Percentiles rank a stretch among this genome's conserved stretches.
These are phyloP conservation scores for Biscogniauxia mediterranea DNA, from an alignment of 2,329 filamentous ascomycete genomes.

Conservation along the genomic window DNA sequence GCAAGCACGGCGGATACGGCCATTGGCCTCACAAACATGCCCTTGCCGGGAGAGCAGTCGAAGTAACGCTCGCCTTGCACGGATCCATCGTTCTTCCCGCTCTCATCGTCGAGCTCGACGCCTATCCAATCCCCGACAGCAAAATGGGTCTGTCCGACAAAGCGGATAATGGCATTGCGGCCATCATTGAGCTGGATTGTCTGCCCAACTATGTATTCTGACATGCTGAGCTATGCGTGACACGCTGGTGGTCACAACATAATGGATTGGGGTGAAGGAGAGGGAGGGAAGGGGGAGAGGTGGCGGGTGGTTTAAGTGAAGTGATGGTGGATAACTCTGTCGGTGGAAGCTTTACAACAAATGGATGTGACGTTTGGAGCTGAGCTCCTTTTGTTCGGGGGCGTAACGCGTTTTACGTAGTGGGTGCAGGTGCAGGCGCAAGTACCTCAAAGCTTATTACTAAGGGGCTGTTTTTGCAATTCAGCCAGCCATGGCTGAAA, in stretches of 20 bases:
- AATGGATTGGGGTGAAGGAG: not conserved
- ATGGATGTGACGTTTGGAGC: not conserved
- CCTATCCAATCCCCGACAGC: constrained; percentile 84
- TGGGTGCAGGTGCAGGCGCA: constrained; percentile 10
- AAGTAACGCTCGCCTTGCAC: constrained; percentile 89
- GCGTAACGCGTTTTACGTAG: constrained; percentile 2
- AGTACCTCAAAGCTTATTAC: constrained; percentile 12
- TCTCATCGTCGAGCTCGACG: constrained; percentile 77
- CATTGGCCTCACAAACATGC: constrained; percentile 81
- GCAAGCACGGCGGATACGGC: constrained; percentile 62
- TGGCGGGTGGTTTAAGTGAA: too few relatives aligned
- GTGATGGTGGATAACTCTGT: not conserved
- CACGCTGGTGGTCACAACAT: constrained; percentile 24
- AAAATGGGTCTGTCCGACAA: constrained; percentile 77
- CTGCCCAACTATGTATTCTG: constrained; percentile 65
- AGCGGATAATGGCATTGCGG: constrained; percentile 75
- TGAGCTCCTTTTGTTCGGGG: not conserved
- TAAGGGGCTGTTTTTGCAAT: too few relatives aligned
- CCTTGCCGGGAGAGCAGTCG: constrained; percentile 70
- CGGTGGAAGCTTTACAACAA: not conserved
- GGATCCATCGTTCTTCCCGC: constrained; percentile 91
- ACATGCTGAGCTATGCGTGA: constrained; percentile 42
- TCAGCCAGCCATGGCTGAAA: too few relatives aligned
- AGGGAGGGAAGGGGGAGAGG: too few relatives aligned
- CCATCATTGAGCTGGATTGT: constrained; percentile 77